Conservation (phyloP, 352 stramenopile genomes). For the Thalassiosira livingstoniorum region DNA sequence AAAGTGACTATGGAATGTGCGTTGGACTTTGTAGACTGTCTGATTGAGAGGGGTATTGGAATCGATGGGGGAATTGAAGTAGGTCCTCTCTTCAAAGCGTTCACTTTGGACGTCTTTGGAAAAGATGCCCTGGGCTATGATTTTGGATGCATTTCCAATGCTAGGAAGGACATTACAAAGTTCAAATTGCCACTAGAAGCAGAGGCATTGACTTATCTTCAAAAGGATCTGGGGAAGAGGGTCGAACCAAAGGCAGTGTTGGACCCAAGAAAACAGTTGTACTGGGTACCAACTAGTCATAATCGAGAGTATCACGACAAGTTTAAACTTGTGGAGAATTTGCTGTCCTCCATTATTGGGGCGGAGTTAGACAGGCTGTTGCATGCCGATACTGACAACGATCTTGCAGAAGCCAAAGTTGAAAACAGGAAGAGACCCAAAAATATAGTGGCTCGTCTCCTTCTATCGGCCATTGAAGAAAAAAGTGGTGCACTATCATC, state of each 20-base stretch:
- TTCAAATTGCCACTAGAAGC: conserved; percentile 8
- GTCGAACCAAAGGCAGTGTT: conserved; percentile 1
- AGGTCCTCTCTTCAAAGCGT: conserved; percentile 37
- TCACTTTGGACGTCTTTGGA: conserved; percentile 48
- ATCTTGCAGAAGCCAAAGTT: neutral
- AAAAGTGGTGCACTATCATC: neutral
- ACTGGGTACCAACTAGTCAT: conserved; percentile 35
- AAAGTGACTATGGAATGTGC: neutral
- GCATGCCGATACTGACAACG: neutral
- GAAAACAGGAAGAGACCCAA: conserved; percentile 17
- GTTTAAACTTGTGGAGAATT: conserved; percentile 13
- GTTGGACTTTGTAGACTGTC: conserved; percentile 9
- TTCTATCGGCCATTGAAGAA: conserved; percentile 1
- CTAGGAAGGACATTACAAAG: neutral
- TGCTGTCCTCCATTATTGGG: conserved; percentile 39
- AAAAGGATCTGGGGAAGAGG: conserved; percentile 17
- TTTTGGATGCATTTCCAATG: conserved; percentile 23
- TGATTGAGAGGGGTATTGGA: neutral
- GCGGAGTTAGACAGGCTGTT: conserved; percentile 21
- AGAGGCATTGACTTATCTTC: conserved; percentile 35
- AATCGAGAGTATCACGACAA: conserved; percentile 39
- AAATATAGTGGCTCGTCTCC: too few relatives aligned
- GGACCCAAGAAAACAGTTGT: conserved; percentile 38
- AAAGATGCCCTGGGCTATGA: conserved; percentile 43
- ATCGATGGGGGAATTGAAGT: conserved; percentile 33